Base-by-base conservation (phyloP, 1,139 yeast genomes). In the Yamadazyma siamensis region DNA sequence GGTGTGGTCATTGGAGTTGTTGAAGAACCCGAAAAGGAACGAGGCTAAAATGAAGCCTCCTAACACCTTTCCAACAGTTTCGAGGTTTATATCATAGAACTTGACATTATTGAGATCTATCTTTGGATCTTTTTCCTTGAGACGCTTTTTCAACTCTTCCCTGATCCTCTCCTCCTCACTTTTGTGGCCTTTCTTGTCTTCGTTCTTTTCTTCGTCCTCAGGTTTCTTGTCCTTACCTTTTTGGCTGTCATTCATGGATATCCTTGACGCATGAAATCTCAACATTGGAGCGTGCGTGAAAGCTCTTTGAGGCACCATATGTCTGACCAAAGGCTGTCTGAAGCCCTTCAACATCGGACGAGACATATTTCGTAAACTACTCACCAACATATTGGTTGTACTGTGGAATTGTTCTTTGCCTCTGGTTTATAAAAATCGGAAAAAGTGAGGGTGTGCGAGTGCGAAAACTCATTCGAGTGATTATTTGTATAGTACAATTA, bases 71-170 rank as follows among this genome's bases (percentile, higher is more conserved):
- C 47, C 40, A 28, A 56, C 28, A 7, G 52, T 43, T 28, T 48
- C 51, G 23, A 47, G 44, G 30, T 61, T 61, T 16, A 61, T 26
- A 28, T 52, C 51, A 39, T 51, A 50, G 8, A 65, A 49, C 40
- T 63, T 65, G 28, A 65, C 36, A 31, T 64, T 56, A 27, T 56
- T 52, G 8, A 55, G 44, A 34, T 60, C 57, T 11, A 53, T 29
- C 27, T 54, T 51, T 4, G 65, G 61, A 34, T 56, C 50, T 39
- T 59, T 53, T 35, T 61, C 56, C 43, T 55, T 55, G 33, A 61
- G 41, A 21, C 54, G 46, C 33, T 54, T 53, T 35, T 50, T 58
- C 21, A 63, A 41, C 34, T 64, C 66, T 31, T 60, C 61, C 26
- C 68, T 49, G 18, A 59, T 46, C 26, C 55, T 54, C 27, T 51